These are phyloP conservation scores for Amylostereum chailletii DNA, from an alignment of 1,284 basidiomycete genomes.

Conservation along the genomic window DNA sequence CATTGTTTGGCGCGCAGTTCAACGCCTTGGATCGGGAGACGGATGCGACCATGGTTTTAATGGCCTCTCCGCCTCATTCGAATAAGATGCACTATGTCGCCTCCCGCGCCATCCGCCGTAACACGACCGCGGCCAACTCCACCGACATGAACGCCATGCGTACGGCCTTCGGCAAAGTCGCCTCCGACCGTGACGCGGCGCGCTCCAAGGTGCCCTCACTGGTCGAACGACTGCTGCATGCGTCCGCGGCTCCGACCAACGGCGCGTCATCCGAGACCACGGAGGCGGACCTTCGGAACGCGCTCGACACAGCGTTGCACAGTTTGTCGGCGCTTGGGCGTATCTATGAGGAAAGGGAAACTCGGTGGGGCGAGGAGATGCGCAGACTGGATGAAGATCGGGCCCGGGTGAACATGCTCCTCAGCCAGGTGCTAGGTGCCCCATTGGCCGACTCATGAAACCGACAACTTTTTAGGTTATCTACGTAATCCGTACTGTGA, in stretches of 20 bases:
- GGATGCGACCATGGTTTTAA: slow-evolving; percentile 62
- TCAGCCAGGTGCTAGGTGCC: slow-evolving; percentile 52
- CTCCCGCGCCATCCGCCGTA: slow-evolving; percentile 60
- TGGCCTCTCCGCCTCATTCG: slow-evolving; percentile 66
- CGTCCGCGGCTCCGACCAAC: slow-evolving; percentile 29
- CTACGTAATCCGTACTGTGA: no score
- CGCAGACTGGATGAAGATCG: slow-evolving; percentile 51
- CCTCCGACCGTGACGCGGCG: slow-evolving; percentile 42
- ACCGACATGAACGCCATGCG: slow-evolving; percentile 43
- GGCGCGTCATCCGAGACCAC: slow-evolving; percentile 37
- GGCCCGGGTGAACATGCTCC: slow-evolving; percentile 51
- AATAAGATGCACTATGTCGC: slow-evolving; percentile 52
- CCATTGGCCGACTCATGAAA: no score
- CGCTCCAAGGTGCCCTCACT: slow-evolving; percentile 47
- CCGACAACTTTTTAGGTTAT: no score
- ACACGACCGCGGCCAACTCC: slow-evolving; percentile 35
- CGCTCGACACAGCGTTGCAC: slow-evolving; percentile 53
- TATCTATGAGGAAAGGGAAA: slow-evolving; percentile 60
- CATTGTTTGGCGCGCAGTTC: slow-evolving; percentile 38
- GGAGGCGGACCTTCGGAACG: slow-evolving; percentile 48
- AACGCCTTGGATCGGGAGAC: slow-evolving; percentile 71
- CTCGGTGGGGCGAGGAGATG: slow-evolving; percentile 65
- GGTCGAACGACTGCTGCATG: slow-evolving; percentile 40
- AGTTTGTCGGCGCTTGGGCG: slow-evolving; percentile 51
- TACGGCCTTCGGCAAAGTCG: slow-evolving; percentile 47